Base-by-base conservation (phyloP, 2,329 filamentous ascomycete species). In the Aureobasidium sp. region DNA sequence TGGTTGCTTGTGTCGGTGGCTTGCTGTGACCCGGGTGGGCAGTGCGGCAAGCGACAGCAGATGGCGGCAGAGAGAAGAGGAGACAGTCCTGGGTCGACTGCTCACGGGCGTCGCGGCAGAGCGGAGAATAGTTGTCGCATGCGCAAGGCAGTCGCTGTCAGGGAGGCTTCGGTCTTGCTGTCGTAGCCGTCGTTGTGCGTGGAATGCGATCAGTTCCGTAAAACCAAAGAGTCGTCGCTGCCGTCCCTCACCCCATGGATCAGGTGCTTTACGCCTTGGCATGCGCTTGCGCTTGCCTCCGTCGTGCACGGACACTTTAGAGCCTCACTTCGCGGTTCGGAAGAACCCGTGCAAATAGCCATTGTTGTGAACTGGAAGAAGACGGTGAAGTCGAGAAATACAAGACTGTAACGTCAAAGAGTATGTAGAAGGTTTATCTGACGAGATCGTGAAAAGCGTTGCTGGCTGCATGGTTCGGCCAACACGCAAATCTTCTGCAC, bases 121-220 rank as follows among this genome's bases (percentile, higher is more conserved):
- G 32, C 39, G 27, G 21, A 48, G 32, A 29, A 48, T 34, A 30
- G 29, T 37, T 44, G 41, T 58, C 54, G 54, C 54, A 58, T 58
- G 34, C 54, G 54, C 54, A 37, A 44, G 32, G 42, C 54, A 30
- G 34, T 39, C 25, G 44, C 21, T 14, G n/a, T 29, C 10, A 7
- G 25, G 21, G 21, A 25, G 8, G 5, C 21, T 21, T 21, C 21
- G 21, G 1, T 25, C 16, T 13, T 10, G 42, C 42, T 41, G 27
- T 54, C 50, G 32, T 54, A 21, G 21, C 21, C 36, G 36, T 41
- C 29, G 42, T 39, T 29, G 42, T 29, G 41, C 14, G 54, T 58
- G 54, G 54, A 55, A 58, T 58, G 54, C 54, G 53, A 57, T 25
- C 53, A 57, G n/a, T 11, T 29, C 36, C 44, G 44, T n/a, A 37